Evolutionary conservation across 805 yeast genomes (phyloP).

Genomic region (Yarrowia bubula): DNA sequence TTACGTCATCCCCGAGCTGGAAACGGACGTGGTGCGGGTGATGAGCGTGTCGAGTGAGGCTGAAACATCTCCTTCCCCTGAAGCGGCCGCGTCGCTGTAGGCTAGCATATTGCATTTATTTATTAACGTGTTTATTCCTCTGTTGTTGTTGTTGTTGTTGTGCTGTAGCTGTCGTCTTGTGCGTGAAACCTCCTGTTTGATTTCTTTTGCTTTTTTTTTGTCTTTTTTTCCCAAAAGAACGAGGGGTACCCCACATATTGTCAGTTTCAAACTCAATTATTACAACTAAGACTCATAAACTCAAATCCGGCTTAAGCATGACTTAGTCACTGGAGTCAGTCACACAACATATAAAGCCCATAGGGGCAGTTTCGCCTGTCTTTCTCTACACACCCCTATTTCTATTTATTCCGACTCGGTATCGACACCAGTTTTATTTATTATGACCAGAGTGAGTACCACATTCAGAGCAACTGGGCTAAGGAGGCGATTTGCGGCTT

Average conservation of each 20-base stretch:
- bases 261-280: background rate
- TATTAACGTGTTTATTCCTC: background rate
- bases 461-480: too few species aligned
- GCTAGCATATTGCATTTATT: background rate
- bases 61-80: background rate
- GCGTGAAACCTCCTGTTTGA: background rate
- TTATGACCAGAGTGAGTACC: constrained; percentile 10
- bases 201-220: background rate
- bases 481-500: too few species aligned
- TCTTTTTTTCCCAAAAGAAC: background rate
- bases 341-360: background rate
- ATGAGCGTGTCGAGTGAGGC: background rate
- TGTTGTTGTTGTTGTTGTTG: background rate
- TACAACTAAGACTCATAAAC: constrained; percentile 13
- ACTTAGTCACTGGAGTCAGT: background rate
- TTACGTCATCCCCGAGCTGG: constrained; percentile 14
- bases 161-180: background rate
- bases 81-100: too few species aligned
- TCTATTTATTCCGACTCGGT: background rate
- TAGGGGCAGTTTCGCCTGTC: background rate
- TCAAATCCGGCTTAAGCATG: background rate
- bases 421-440: background rate
- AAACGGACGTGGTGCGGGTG: constrained; percentile 9
- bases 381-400: background rate
- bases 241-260: constrained; percentile 10